A percentile compares a stretch with the other conserved stretches of the same genome.
Conservation (phyloP, 2,329 filamentous ascomycete species). For the Helotiales sp. region DNA sequence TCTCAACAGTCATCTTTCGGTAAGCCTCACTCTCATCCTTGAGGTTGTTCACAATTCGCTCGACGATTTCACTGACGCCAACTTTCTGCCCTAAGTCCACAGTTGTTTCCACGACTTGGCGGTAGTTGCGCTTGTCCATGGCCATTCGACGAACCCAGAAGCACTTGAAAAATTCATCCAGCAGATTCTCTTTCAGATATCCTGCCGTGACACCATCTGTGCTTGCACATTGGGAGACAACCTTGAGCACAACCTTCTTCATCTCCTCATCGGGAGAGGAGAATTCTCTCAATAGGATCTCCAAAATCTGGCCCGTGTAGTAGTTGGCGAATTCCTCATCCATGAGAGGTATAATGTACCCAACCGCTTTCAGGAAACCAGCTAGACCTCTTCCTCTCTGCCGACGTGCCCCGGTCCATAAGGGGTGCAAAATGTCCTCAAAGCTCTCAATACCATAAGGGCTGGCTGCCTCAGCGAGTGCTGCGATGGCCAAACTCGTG, state of each 20-base stretch:
- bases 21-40: conserved; percentile 99
- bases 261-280: conserved; percentile 98
- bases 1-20: conserved; percentile 99
- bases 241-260: conserved; percentile 99
- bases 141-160: conserved; percentile 99
- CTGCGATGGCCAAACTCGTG: conserved; percentile 91
- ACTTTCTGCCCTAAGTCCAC: conserved; percentile 97
- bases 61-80: conserved; percentile 93
- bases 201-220: conserved; percentile 94
- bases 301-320: conserved; percentile 98
- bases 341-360: conserved; percentile 98
- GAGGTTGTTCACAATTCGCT: conserved; percentile 90
- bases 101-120: conserved; percentile 96
- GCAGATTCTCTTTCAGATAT: conserved; percentile 93
- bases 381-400: conserved; percentile 96
- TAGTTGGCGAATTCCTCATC: conserved; percentile 99
- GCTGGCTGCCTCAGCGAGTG: conserved; percentile 92
- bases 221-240: conserved; percentile 92
- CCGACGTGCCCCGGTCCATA: conserved; percentile 88
- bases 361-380: conserved; percentile 95
- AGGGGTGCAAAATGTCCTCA: conserved; percentile 93
- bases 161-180: conserved; percentile 97
- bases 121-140: conserved; percentile 95
- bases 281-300: conserved; percentile 94
- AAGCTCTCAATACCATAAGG: conserved; percentile 99